Conservation (phyloP, 495 filamentous ascomycete genomes). For the Neurospora sp. region DNA sequence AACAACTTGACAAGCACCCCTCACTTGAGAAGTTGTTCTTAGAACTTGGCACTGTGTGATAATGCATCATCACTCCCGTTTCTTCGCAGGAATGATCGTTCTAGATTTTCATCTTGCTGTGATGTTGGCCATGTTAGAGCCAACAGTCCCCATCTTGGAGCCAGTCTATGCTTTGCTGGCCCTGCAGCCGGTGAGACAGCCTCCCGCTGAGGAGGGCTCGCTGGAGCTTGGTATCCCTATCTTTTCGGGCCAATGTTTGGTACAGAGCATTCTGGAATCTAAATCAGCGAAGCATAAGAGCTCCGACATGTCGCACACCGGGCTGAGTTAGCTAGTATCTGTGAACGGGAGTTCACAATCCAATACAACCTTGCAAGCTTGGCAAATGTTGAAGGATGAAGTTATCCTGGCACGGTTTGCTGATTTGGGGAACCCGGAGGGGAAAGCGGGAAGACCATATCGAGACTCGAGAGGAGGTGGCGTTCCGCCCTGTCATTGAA, state of each 20-base stretch:
- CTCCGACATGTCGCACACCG: background rate
- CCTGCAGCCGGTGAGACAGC: background rate
- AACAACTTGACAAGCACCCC: background rate
- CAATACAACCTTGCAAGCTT: background rate
- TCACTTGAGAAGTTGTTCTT: background rate
- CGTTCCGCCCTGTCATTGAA: background rate
- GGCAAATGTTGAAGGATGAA: background rate
- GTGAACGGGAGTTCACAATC: background rate
- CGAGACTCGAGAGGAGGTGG: background rate
- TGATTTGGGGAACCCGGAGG: background rate
- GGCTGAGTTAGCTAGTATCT: background rate
- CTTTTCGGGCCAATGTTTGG: background rate
- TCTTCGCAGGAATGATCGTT: background rate
- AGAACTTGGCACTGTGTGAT: background rate
- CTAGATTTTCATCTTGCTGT: background rate
- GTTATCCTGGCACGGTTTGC: slow-evolving; percentile 1
- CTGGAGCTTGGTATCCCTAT: background rate
- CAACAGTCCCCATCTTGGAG: no score
- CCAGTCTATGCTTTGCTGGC: background rate
- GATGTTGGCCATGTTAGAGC: background rate
- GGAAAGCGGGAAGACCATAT: background rate
- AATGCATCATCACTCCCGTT: background rate
- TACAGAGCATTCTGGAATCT: background rate
- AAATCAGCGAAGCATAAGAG: background rate
- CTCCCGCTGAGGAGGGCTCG: background rate